Conservation (phyloP, 306 rosid species). For the Dicorynia guianensis region DNA sequence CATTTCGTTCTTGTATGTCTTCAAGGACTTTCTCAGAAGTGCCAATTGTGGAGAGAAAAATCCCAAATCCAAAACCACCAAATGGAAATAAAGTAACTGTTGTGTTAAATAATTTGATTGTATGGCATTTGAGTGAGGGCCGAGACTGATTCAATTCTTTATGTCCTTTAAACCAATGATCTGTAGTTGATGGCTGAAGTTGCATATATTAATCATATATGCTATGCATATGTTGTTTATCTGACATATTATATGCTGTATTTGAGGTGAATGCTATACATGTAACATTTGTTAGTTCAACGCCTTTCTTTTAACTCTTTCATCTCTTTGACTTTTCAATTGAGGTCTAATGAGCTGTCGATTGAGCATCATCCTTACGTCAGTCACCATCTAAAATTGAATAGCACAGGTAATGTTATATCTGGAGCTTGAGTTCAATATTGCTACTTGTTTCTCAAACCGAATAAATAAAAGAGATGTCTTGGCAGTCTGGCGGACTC, state of each 20-base stretch:
- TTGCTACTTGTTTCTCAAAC: constrained; percentile 53
- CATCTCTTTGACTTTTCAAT: constrained; percentile 9
- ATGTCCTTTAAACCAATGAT: background rate
- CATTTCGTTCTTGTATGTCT: background rate
- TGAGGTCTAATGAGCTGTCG: constrained; percentile 28
- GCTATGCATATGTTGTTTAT: background rate
- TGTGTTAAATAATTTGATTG: background rate
- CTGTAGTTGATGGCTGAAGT: background rate
- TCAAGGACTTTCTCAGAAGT: background rate
- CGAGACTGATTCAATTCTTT: background rate
- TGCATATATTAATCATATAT: background rate
- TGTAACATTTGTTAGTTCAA: background rate
- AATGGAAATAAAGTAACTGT: background rate
- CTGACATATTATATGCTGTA: constrained; percentile 23
- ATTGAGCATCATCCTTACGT: constrained; percentile 7
- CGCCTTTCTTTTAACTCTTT: constrained; percentile 13
- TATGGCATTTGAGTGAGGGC: too few relatives aligned
- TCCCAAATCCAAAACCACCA: background rate
- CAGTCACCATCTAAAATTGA: constrained; percentile 21
- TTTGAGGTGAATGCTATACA: too few relatives aligned
- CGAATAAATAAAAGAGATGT: constrained; percentile 49
- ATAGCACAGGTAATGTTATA: constrained; percentile 23
- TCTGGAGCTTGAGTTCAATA: constrained; percentile 23
- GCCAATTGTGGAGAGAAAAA: background rate
- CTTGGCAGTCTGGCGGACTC: constrained; percentile 41